phyloP scores from a whole-genome alignment of 2,329 filamentous ascomycete species.

The Fusarium bactridioides region DNA sequence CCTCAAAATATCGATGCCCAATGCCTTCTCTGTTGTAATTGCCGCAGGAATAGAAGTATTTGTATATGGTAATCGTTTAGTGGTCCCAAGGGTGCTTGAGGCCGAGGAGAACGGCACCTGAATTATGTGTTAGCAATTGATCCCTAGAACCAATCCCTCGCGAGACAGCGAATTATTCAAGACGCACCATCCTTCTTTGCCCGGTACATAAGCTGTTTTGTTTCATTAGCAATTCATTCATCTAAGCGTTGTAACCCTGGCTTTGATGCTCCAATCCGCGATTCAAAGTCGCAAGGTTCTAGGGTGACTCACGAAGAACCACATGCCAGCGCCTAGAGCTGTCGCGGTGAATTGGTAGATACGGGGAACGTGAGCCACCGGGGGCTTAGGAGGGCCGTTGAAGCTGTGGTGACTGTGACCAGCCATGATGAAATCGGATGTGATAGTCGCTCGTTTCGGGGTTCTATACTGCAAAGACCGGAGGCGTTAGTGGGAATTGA shows the following conservation, averaged over 20 bases:
- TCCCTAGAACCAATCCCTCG: not conserved
- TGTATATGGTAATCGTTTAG: constrained; percentile 55
- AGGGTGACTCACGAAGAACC: constrained; percentile 85
- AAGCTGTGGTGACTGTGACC: constrained; percentile 37
- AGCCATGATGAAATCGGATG: constrained; percentile 35
- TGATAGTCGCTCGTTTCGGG: constrained; percentile 17
- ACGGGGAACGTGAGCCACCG: constrained; percentile 59
- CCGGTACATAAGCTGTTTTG: constrained; percentile 84
- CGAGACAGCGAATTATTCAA: not conserved
- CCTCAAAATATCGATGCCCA: not conserved
- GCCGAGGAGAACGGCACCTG: constrained; percentile 80
- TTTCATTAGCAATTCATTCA: constrained; percentile 15
- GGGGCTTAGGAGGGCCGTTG: constrained; percentile 51
- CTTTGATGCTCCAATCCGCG: not conserved
- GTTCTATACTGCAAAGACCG: constrained; percentile 8
- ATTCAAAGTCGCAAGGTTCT: not conserved
- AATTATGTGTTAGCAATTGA: constrained; percentile 25
- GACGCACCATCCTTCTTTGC: constrained; percentile 88
- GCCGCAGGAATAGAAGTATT: constrained; percentile 20
- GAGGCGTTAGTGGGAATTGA: not conserved
- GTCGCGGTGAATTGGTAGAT: constrained; percentile 89
- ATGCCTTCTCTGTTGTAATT: constrained; percentile 13
- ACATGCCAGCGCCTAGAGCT: constrained; percentile 93
- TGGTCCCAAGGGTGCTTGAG: constrained; percentile 98
- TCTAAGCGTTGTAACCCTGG: not conserved